phyloP scores from a whole-genome alignment of 1,284 basidiomycete species.

The Lignosus rhinocerotis region DNA sequence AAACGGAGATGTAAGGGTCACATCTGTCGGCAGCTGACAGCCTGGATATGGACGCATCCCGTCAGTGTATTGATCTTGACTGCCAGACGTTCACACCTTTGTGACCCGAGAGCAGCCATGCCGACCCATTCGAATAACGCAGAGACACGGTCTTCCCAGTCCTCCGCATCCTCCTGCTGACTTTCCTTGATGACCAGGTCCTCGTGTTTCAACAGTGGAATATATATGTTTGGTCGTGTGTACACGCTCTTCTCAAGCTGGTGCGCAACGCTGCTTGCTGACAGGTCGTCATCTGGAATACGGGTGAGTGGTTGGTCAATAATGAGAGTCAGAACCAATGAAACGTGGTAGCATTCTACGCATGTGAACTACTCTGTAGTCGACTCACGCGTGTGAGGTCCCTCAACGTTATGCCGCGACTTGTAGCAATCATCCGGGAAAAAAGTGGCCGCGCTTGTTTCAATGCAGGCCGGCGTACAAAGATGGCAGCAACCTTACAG shows the following conservation, averaged over 20 bases:
- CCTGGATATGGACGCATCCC: conserved; percentile 26
- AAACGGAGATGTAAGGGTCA: conserved; percentile 48
- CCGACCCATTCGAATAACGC: conserved; percentile 70
- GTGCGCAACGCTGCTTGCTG: not conserved
- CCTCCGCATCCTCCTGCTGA: conserved; percentile 39
- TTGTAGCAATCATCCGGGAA: too few species aligned
- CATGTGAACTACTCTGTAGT: too few species aligned
- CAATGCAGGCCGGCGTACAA: too few species aligned
- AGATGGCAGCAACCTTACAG: too few species aligned
- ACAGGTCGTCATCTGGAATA: not conserved
- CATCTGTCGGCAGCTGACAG: conserved; percentile 41
- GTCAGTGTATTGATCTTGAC: not conserved
- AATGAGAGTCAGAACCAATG: not conserved
- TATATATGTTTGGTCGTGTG: conserved; percentile 24
- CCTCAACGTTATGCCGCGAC: too few species aligned
- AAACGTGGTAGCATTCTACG: too few species aligned
- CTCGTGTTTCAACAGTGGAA: conserved; percentile 34
- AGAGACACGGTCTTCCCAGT: conserved; percentile 47
- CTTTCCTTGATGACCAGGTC: conserved; percentile 26
- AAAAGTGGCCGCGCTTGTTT: too few species aligned
- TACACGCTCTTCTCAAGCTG: not conserved
- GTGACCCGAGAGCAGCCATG: conserved; percentile 51
- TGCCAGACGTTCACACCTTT: conserved; percentile 34
- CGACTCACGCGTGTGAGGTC: too few species aligned
- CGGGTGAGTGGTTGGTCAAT: not conserved